Percentiles rank a stretch among this genome's conserved stretches.
Conservation (phyloP, 192 early-diverging fungal genomes). For the Ambispora gerdemannii region DNA sequence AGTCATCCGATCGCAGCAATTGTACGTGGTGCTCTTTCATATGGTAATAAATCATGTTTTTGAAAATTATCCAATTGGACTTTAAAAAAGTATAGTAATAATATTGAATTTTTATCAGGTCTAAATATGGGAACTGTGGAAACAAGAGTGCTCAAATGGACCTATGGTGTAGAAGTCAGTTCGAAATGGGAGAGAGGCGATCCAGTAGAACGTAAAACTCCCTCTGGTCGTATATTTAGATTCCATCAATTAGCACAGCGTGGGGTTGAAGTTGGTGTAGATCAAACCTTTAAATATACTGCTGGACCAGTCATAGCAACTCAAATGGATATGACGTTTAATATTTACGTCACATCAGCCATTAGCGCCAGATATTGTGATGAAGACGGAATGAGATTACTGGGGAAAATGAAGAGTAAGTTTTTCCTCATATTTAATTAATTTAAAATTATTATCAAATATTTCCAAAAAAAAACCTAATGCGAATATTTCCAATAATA, state of each 20-base stretch:
- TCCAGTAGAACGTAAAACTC: background rate
- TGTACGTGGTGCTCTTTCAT: slow-evolving; percentile 51
- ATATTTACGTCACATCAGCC: background rate
- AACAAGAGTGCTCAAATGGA: slow-evolving; percentile 5
- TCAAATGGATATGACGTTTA: background rate
- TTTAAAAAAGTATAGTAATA: background rate
- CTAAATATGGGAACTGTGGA: background rate
- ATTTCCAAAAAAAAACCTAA: too few relatives aligned
- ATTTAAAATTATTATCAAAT: too few relatives aligned
- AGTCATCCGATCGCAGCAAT: slow-evolving; percentile 53
- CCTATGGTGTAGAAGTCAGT: slow-evolving; percentile 13
- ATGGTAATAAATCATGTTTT: slow-evolving; percentile 39
- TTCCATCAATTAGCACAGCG: slow-evolving; percentile 20
- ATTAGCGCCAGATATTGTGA: slow-evolving; percentile 4
- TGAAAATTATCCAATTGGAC: too few relatives aligned
- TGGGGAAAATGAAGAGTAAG: slow-evolving; percentile 10
- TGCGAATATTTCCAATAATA: too few relatives aligned
- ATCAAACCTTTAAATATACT: background rate
- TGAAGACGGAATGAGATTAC: slow-evolving; percentile 9
- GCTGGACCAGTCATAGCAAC: background rate
- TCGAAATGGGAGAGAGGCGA: background rate
- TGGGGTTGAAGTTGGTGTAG: background rate
- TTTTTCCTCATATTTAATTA: too few relatives aligned
- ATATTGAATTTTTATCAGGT: background rate
- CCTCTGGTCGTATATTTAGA: background rate